phyloP scores from a whole-genome alignment of 768 basidiomycete genomes.

The Amanita inopinata region DNA sequence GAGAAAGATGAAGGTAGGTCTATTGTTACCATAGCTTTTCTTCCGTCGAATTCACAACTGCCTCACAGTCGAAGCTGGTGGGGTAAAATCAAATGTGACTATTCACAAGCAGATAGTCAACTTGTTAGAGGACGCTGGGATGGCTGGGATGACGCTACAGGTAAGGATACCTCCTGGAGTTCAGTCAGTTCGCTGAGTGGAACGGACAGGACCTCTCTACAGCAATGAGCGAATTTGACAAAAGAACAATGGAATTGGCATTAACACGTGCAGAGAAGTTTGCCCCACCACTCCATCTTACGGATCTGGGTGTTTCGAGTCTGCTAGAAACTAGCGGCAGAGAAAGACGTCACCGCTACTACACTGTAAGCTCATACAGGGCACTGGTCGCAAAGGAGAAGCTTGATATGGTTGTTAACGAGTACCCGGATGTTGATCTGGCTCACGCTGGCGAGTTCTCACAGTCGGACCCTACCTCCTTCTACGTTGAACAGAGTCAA shows the following conservation, averaged over 20 bases:
- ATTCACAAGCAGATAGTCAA: conserved; percentile 77
- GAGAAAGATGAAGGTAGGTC: conserved; percentile 26
- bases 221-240: conserved; percentile 62
- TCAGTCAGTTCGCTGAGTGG: neutral
- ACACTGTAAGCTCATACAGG: conserved; percentile 61
- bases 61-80: conserved; percentile 17
- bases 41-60: neutral
- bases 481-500: conserved; percentile 39
- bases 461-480: conserved; percentile 31
- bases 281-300: conserved; percentile 60
- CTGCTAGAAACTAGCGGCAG: conserved; percentile 78
- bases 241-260: conserved; percentile 75
- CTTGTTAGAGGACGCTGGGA: conserved; percentile 58
- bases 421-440: conserved; percentile 37
- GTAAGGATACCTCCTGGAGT: conserved; percentile 27
- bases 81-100: conserved; percentile 51
- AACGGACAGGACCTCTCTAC: conserved; percentile 47
- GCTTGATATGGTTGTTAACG: conserved; percentile 40
- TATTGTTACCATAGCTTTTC: conserved; percentile 12
- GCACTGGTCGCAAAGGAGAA: conserved; percentile 54
- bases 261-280: conserved; percentile 57
- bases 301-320: conserved; percentile 58
- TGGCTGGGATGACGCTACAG: conserved; percentile 61
- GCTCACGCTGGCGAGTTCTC: conserved; percentile 46
- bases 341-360: conserved; percentile 82